Evolutionary conservation across 1,284 basidiomycete species (phyloP).

Genomic region (Ceratobasidium theobromae): DNA sequence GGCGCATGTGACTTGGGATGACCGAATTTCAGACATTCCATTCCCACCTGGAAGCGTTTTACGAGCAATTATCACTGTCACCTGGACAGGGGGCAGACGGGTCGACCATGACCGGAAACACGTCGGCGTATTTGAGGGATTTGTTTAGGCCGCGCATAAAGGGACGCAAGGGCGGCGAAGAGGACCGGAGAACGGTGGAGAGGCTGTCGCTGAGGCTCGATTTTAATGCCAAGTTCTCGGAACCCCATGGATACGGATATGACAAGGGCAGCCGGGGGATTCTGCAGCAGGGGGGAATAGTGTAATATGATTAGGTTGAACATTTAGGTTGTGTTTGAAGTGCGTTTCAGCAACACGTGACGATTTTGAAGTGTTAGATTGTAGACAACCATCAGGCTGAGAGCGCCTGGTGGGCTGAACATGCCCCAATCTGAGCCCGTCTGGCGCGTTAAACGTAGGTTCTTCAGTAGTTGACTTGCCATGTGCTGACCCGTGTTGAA

Average conservation of each 20-base stretch:
- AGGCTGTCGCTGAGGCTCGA: constrained; percentile 78
- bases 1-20: neutral
- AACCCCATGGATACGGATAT: constrained; percentile 41
- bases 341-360: too few relatives aligned
- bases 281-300: constrained; percentile 12
- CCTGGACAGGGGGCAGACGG: constrained; percentile 63
- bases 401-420: neutral
- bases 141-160: constrained; percentile 51
- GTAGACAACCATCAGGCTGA: too few relatives aligned
- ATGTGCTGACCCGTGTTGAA: neutral
- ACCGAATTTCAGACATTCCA: constrained; percentile 58
- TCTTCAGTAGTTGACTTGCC: neutral
- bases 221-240: constrained; percentile 79
- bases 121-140: constrained; percentile 50
- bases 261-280: neutral
- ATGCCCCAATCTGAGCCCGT: constrained; percentile 9
- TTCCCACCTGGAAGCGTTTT: constrained; percentile 66
- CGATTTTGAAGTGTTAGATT: too few relatives aligned
- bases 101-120: constrained; percentile 61
- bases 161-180: constrained; percentile 53
- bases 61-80: constrained; percentile 72
- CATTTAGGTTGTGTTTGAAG: neutral
- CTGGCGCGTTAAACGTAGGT: constrained; percentile 14
- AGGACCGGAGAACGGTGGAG: constrained; percentile 78
- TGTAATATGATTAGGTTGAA: neutral